Conservation (phyloP, 1,284 basidiomycete species). For the Cryptococcus depauperatus region DNA sequence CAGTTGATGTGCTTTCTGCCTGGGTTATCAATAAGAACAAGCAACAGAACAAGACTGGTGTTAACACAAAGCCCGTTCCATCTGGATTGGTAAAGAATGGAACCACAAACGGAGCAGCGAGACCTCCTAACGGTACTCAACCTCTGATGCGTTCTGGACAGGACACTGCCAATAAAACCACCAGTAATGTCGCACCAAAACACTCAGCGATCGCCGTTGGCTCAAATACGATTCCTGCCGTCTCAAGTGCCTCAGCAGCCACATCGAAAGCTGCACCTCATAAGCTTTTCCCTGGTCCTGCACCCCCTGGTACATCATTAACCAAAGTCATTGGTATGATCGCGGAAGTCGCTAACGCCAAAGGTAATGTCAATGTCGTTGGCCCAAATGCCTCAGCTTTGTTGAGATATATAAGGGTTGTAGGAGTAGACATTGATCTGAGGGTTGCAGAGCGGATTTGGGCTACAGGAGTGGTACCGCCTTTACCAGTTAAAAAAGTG, state of each 20-base stretch:
- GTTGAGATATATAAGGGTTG: slow-evolving; percentile 38
- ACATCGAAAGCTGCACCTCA: not conserved
- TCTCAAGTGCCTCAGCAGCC: not conserved
- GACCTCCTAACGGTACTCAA: not conserved
- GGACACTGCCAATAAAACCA: too few relatives aligned
- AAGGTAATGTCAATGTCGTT: slow-evolving; percentile 39
- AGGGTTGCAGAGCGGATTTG: slow-evolving; percentile 37
- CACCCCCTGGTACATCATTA: slow-evolving; percentile 37
- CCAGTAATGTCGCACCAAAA: not conserved
- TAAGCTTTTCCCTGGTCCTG: slow-evolving; percentile 28
- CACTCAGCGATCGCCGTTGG: not conserved
- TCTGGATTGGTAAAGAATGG: slow-evolving; percentile 6
- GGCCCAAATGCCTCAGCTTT: slow-evolving; percentile 37
- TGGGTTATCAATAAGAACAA: slow-evolving; percentile 43
- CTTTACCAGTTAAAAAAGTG: slow-evolving; percentile 16
- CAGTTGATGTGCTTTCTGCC: slow-evolving; percentile 37
- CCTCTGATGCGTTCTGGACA: not conserved
- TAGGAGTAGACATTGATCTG: slow-evolving; percentile 39
- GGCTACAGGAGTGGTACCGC: slow-evolving; percentile 38
- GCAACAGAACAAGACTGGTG: slow-evolving; percentile 14
- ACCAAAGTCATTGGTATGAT: slow-evolving; percentile 41
- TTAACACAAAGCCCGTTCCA: slow-evolving; percentile 3
- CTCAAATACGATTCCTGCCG: not conserved
- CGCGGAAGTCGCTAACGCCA: slow-evolving; percentile 39
- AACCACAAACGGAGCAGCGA: not conserved